Percentiles rank a stretch among this genome's conserved stretches.
Evolutionary conservation across 441 rosid genomes (phyloP).

Genomic region (Euphorbia celastroides): DNA sequence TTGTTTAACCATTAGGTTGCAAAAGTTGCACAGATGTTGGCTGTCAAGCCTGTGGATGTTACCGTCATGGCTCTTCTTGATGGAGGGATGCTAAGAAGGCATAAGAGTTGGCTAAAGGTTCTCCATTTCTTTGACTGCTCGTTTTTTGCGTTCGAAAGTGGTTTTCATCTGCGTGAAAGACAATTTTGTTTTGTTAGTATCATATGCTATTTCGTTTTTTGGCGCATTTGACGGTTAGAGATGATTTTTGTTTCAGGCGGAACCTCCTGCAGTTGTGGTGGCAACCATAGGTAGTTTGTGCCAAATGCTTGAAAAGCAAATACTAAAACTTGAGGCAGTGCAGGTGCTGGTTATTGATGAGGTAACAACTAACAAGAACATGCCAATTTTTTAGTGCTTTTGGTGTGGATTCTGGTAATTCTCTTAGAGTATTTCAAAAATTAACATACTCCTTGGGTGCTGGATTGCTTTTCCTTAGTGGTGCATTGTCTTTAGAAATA

Average conservation of each 20-base stretch:
- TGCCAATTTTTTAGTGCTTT: constrained; percentile 10
- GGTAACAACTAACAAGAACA: constrained; percentile 30
- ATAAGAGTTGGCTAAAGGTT: constrained; percentile 88
- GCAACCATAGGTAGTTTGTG: constrained; percentile 79
- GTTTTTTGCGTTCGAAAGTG: background rate
- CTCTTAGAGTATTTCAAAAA: background rate
- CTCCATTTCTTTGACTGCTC: background rate
- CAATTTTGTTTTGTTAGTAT: background rate
- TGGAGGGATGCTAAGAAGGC: constrained; percentile 75
- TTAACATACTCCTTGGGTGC: background rate
- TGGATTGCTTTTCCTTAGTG: background rate
- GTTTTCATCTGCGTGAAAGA: background rate
- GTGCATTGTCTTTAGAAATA: background rate
- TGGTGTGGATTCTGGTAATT: background rate
- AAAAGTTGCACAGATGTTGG: constrained; percentile 73
- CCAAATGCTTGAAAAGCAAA: constrained; percentile 72
- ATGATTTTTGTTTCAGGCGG: constrained; percentile 51
- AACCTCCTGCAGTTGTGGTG: constrained; percentile 81
- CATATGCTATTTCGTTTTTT: background rate
- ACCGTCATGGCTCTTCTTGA: constrained; percentile 86
- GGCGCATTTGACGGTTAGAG: background rate
- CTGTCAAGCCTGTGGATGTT: constrained; percentile 44
- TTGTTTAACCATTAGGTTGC: constrained; percentile 43
- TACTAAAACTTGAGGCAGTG: constrained; percentile 62
- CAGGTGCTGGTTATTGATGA: constrained; percentile 79